phyloP scores from a whole-genome alignment of 2,329 filamentous ascomycete genomes.

The Apiospora marii region DNA sequence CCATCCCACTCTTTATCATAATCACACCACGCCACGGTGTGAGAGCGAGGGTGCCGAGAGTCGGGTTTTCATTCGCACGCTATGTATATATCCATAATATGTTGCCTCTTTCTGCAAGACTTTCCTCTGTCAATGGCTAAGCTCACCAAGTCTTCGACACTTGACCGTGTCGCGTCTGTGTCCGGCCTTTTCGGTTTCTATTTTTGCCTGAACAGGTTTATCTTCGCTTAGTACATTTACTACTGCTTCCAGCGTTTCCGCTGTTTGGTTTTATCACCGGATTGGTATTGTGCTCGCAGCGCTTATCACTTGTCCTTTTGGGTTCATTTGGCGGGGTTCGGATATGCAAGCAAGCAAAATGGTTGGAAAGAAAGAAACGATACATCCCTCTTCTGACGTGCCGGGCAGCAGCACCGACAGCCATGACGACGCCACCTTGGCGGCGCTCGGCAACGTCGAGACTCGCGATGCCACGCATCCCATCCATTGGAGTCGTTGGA shows the following conservation, averaged over 20 bases:
- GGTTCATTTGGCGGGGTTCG: background rate
- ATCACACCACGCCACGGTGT: conserved; percentile 16
- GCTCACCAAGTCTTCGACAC: conserved; percentile 16
- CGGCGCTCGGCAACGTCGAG: conserved; percentile 38
- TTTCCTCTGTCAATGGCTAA: conserved; percentile 16
- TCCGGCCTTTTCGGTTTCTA: background rate
- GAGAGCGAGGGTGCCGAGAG: background rate
- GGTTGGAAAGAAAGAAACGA: conserved; percentile 1
- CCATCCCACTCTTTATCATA: conserved; percentile 20
- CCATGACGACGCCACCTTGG: conserved; percentile 35
- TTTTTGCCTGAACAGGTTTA: background rate
- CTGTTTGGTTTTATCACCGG: background rate
- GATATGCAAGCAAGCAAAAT: background rate
- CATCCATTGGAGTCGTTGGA: conserved; percentile 39
- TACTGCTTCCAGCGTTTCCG: background rate
- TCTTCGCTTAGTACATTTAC: conserved; percentile 1
- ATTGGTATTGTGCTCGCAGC: background rate
- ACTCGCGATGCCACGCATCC: conserved; percentile 37
- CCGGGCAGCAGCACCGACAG: background rate
- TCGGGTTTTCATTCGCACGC: conserved; percentile 5
- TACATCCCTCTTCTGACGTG: background rate
- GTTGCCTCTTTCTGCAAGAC: background rate
- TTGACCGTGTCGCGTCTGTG: conserved; percentile 6
- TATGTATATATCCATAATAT: conserved; percentile 10
- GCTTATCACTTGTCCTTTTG: background rate